phyloP scores from a whole-genome alignment of 148 eudicot genomes.

The Rhododendron henanense region DNA sequence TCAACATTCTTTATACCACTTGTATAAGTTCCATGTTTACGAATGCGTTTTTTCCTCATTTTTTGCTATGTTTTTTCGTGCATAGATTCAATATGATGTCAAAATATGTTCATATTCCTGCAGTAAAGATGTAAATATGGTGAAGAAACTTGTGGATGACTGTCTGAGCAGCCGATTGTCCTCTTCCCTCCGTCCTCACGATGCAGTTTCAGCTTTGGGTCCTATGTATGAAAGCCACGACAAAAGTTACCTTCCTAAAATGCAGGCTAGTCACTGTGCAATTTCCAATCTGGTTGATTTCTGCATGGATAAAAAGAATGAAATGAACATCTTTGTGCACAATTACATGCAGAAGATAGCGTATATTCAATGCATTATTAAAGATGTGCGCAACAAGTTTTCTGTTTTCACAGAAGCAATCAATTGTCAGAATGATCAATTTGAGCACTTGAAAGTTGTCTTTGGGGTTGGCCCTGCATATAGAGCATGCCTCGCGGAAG shows the following conservation, averaged over 20 bases:
- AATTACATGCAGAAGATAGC: conserved; percentile 93
- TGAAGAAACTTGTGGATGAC: conserved; percentile 76
- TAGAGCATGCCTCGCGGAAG: conserved; percentile 89
- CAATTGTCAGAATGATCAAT: conserved; percentile 74
- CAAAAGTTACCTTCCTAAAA: conserved; percentile 74
- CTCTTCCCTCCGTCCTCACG: conserved; percentile 86
- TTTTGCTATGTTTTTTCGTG: not conserved
- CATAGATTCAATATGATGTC: not conserved
- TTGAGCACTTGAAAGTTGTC: conserved; percentile 74
- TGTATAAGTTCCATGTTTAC: not conserved
- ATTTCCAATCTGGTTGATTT: conserved; percentile 60
- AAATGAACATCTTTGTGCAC: conserved; percentile 87
- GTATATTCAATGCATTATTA: conserved; percentile 74
- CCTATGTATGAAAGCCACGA: conserved; percentile 92
- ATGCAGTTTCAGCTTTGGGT: conserved; percentile 97
- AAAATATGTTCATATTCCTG: conserved; percentile 14
- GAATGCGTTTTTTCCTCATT: not conserved
- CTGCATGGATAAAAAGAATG: conserved; percentile 68
- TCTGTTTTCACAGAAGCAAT: conserved; percentile 91
- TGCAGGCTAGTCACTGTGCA: conserved; percentile 63
- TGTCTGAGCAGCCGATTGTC: conserved; percentile 59
- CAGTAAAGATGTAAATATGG: conserved; percentile 85
- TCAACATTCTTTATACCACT: not conserved
- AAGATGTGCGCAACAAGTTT: conserved; percentile 81
- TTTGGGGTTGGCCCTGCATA: conserved; percentile 79